phyloP scores from a whole-genome alignment of 139 green algal species.

The Closterium sp. region DNA sequence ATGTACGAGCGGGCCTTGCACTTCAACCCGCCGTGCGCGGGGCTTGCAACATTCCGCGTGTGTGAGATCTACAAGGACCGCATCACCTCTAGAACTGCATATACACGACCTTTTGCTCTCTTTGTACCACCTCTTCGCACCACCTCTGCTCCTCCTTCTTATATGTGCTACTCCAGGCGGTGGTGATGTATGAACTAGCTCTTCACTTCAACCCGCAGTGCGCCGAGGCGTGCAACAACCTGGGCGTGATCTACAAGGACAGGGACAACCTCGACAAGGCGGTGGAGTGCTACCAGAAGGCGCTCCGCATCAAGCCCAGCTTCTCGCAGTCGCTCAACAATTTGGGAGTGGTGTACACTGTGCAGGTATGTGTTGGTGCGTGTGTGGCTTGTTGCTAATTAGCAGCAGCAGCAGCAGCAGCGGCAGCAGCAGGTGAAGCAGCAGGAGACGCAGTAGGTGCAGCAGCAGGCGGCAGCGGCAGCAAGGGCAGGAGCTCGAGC shows the following conservation, averaged over 20 bases:
- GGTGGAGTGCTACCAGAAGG: constrained; percentile 63
- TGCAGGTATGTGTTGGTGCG: constrained; percentile 56
- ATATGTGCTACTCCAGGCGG: constrained; percentile 63
- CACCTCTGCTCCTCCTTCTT: not conserved
- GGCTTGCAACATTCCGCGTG: constrained; percentile 88
- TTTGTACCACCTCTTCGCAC: not conserved
- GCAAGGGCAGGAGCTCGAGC: no score
- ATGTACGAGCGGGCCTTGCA: no score
- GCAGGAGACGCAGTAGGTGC: no score
- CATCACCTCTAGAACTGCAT: constrained; percentile 52
- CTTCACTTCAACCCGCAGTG: constrained; percentile 71
- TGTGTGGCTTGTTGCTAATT: not conserved
- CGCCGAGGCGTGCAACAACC: constrained; percentile 91
- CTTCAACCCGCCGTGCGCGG: constrained; percentile 74
- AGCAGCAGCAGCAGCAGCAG: no score
- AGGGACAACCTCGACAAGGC: constrained; percentile 73
- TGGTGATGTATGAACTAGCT: constrained; percentile 89
- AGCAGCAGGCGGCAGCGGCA: no score
- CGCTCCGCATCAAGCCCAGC: constrained; percentile 49
- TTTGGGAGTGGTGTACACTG: constrained; percentile 87
- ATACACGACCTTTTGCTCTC: not conserved
- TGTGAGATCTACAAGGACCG: constrained; percentile 66
- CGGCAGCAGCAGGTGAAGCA: no score
- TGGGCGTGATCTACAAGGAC: constrained; percentile 82
- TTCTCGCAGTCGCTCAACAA: constrained; percentile 87